Conservation (phyloP, 2,329 filamentous ascomycete species). For the Colletotrichum sp. region DNA sequence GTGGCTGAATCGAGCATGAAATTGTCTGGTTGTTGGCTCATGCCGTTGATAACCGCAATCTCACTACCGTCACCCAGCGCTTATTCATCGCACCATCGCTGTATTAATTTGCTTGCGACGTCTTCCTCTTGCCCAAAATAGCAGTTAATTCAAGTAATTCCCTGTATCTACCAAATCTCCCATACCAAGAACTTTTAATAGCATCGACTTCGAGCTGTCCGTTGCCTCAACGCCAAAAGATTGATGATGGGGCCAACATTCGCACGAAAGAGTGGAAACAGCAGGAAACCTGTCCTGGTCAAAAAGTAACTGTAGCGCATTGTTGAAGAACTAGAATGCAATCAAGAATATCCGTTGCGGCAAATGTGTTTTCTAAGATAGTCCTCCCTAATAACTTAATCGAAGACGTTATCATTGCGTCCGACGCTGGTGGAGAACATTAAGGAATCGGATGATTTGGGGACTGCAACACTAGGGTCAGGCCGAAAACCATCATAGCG, state of each 20-base stretch:
- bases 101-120: background rate
- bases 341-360: rapidly evolving
- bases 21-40: background rate
- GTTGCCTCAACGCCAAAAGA: too few species aligned
- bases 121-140: background rate
- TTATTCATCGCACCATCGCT: background rate
- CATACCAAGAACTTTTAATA: background rate
- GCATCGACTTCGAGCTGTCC: background rate
- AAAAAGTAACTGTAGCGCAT: too few species aligned
- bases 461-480: background rate
- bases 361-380: background rate
- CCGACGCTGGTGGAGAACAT: background rate
- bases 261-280: too few species aligned
- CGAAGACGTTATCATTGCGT: background rate
- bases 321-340: rapidly evolving
- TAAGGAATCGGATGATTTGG: background rate
- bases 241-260: too few species aligned
- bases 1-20: background rate
- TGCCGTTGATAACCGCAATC: background rate
- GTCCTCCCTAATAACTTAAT: background rate
- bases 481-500: background rate
- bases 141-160: background rate
- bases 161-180: background rate
- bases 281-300: too few species aligned
- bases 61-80: background rate